These are phyloP conservation scores for Nemania serpens DNA, from an alignment of 2,329 filamentous ascomycete species.

Conservation along the genomic window DNA sequence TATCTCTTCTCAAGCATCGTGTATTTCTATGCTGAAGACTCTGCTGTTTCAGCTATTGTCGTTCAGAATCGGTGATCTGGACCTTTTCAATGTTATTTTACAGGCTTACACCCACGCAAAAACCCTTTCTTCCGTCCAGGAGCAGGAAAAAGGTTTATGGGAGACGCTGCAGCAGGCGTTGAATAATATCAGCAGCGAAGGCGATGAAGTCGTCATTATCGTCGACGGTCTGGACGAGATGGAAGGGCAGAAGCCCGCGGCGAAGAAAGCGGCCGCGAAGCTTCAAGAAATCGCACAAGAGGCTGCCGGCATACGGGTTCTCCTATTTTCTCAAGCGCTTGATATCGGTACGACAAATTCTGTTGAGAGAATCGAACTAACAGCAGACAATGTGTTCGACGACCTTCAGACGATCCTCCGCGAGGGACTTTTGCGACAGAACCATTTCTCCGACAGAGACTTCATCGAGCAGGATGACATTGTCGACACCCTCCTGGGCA, in stretches of 20 bases:
- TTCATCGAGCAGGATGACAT: constrained; percentile 15
- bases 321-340: constrained; percentile 24
- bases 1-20: constrained; percentile 16
- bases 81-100: constrained; percentile 22
- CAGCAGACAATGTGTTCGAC: constrained; percentile 20
- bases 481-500: constrained; percentile 16
- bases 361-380: constrained; percentile 22
- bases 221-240: constrained; percentile 27
- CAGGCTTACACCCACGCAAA: constrained; percentile 20
- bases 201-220: constrained; percentile 22
- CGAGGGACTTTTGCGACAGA: constrained; percentile 15
- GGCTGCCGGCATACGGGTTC: constrained; percentile 9
- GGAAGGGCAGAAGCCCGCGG: constrained; percentile 25
- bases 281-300: constrained; percentile 19
- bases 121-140: constrained; percentile 7
- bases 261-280: constrained; percentile 22
- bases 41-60: constrained; percentile 27
- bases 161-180: constrained; percentile 21
- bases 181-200: constrained; percentile 19
- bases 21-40: constrained; percentile 24
- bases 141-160: constrained; percentile 24
- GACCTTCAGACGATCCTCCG: constrained; percentile 24
- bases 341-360: constrained; percentile 1
- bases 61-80: constrained; percentile 20
- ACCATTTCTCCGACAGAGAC: constrained; percentile 7